Percentiles rank a stretch among this genome's conserved stretches.
phyloP scores from a whole-genome alignment of 2,329 filamentous ascomycete species.

The Pestalotiopsis sp. region DNA sequence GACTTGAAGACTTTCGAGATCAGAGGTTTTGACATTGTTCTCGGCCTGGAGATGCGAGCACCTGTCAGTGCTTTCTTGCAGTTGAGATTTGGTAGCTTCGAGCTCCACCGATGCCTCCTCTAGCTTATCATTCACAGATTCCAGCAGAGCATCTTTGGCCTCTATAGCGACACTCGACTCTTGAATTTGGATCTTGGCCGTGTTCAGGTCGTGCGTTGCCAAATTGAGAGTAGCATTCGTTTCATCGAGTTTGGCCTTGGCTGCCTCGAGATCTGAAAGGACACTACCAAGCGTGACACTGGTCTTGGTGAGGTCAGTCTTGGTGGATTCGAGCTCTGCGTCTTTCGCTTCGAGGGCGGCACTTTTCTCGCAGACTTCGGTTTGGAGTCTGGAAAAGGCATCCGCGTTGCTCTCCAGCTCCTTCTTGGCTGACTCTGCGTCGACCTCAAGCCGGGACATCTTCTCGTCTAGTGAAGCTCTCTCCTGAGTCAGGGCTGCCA shows the following conservation, averaged over 20 bases:
- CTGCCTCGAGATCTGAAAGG: background rate
- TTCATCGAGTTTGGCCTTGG: background rate
- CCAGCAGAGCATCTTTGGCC: background rate
- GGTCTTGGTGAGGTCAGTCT: background rate
- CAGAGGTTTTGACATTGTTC: background rate
- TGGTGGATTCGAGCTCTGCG: background rate
- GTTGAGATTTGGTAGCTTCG: background rate
- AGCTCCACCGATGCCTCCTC: background rate
- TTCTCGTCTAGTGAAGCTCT: background rate
- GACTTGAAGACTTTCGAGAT: conserved; percentile 2
- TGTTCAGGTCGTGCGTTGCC: background rate
- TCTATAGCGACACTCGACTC: background rate
- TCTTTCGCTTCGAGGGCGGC: background rate
- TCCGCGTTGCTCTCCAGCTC: background rate
- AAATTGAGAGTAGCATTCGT: background rate
- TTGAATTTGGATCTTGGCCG: background rate
- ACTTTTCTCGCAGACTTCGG: background rate
- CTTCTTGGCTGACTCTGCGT: conserved; percentile 2
- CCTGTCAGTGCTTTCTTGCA: background rate
- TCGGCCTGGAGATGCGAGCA: background rate
- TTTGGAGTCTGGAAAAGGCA: background rate
- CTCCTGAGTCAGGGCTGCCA: background rate
- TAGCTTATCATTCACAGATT: background rate
- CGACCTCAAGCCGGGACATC: background rate
- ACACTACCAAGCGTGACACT: background rate